Conservation (phyloP, 2,329 filamentous ascomycete species). For the Aplosporella prunicola region DNA sequence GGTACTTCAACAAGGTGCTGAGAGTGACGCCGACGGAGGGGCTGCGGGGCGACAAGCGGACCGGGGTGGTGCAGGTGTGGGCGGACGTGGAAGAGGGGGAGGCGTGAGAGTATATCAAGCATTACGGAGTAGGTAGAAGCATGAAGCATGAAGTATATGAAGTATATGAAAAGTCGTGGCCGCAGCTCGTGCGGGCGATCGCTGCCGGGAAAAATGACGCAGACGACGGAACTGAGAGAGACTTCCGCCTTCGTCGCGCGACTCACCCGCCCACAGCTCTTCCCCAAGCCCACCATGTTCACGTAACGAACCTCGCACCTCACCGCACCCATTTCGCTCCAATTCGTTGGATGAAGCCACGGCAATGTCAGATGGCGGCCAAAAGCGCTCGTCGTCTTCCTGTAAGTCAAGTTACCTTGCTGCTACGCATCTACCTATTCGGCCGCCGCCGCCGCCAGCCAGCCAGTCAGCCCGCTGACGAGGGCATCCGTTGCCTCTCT, state of each 20-base stretch:
- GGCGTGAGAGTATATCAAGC: slow-evolving; percentile 5
- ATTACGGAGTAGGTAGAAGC: not conserved
- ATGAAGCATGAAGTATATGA: not conserved
- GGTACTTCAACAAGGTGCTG: slow-evolving; percentile 86
- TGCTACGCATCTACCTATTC: no score
- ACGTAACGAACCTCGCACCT: not conserved
- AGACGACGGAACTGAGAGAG: slow-evolving; percentile 1
- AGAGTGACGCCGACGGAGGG: slow-evolving; percentile 71
- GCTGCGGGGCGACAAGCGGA: slow-evolving; percentile 47
- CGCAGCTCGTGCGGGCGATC: no score
- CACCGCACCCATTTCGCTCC: not conserved
- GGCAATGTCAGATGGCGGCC: slow-evolving; percentile 45
- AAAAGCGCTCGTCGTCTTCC: slow-evolving; percentile 40
- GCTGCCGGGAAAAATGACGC: slow-evolving; percentile 7
- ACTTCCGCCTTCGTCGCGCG: no score
- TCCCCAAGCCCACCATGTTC: slow-evolving; percentile 6
- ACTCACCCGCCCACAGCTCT: no score
- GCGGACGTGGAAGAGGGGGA: slow-evolving; percentile 8
- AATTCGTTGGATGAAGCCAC: slow-evolving; percentile 17
- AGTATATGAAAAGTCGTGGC: not conserved
- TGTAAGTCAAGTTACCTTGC: slow-evolving; percentile 30
- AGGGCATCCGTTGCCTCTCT: no score
- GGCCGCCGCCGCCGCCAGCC: not conserved
- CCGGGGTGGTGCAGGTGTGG: slow-evolving; percentile 34
- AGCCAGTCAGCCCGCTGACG: no score